phyloP scores from a whole-genome alignment of 1,284 basidiomycete species.

The Chiua sp. region DNA sequence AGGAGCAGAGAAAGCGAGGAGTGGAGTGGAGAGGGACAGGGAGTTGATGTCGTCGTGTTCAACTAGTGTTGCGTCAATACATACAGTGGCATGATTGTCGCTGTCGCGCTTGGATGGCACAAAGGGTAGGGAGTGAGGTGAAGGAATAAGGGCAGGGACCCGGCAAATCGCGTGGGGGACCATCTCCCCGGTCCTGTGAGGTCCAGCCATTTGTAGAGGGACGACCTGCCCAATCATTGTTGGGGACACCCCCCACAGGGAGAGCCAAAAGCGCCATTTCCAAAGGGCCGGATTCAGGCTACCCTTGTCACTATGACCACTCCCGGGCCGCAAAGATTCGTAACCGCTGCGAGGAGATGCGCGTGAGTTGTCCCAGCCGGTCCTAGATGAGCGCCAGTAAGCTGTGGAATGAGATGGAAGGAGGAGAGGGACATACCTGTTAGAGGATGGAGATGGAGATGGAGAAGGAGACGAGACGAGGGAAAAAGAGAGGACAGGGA shows the following conservation, averaged over 20 bases:
- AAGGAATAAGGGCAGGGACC: too few relatives aligned
- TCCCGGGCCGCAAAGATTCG: conserved; percentile 50
- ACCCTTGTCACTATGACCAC: conserved; percentile 52
- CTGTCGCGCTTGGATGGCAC: too few relatives aligned
- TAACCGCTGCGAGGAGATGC: conserved; percentile 64
- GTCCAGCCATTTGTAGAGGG: conserved; percentile 46
- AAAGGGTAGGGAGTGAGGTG: too few relatives aligned
- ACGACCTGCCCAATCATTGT: conserved; percentile 49
- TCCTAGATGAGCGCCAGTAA: conserved; percentile 45
- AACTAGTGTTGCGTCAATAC: too few relatives aligned
- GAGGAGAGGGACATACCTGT: conserved; percentile 50
- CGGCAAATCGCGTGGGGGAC: conserved; percentile 54
- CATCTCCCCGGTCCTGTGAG: conserved; percentile 44
- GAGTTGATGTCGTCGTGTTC: too few relatives aligned
- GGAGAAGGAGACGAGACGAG: conserved; percentile 63
- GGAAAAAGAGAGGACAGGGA: too few relatives aligned
- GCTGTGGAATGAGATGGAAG: conserved; percentile 10
- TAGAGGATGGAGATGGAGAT: conserved; percentile 44
- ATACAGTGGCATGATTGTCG: too few relatives aligned
- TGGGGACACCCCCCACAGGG: conserved; percentile 45
- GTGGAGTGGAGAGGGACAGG: too few relatives aligned
- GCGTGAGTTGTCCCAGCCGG: conserved; percentile 77
- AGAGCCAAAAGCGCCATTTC: conserved; percentile 40
- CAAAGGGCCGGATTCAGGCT: conserved; percentile 47
- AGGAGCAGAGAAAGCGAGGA: too few relatives aligned